Evolutionary conservation across 2,329 filamentous ascomycete genomes (phyloP).

Genomic region (Botrytis galanthina): DNA sequence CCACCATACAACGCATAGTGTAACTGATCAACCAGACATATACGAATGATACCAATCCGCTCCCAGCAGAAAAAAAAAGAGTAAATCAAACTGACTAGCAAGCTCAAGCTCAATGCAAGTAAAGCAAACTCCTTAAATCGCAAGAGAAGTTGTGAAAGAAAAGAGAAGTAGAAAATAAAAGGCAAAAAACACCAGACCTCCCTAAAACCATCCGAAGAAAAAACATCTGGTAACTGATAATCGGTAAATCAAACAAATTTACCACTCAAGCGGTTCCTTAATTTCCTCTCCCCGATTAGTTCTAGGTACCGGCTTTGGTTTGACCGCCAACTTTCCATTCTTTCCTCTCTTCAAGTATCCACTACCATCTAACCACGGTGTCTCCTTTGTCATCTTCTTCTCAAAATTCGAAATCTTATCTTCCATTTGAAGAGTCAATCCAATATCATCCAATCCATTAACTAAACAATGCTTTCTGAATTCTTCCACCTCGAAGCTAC

Average conservation of each 20-base stretch:
- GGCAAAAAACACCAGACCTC: neutral
- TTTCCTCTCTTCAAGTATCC: slow-evolving; percentile 67
- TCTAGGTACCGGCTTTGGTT: slow-evolving; percentile 68
- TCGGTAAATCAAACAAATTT: neutral
- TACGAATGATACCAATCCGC: neutral
- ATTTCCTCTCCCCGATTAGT: slow-evolving; percentile 84
- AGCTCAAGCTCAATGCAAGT: neutral
- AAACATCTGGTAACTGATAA: neutral
- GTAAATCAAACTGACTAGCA: neutral
- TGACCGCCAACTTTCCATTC: slow-evolving; percentile 53
- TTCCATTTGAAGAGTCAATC: slow-evolving; percentile 84
- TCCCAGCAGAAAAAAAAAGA: slow-evolving; percentile 1
- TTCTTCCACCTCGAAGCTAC: slow-evolving; percentile 80
- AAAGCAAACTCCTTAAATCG: neutral
- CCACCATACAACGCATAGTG: neutral
- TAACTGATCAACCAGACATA: neutral
- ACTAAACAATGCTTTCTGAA: slow-evolving; percentile 91
- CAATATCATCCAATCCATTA: slow-evolving; percentile 92
- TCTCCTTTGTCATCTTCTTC: slow-evolving; percentile 48
- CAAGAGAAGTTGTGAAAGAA: neutral
- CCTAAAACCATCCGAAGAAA: neutral
- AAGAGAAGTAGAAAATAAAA: neutral
- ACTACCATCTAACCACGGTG: slow-evolving; percentile 85
- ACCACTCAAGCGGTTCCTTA: slow-evolving; percentile 87
- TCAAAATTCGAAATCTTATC: slow-evolving; percentile 85